Conservation (phyloP, 2,329 filamentous ascomycete genomes). For the Acephala macrosclerotiorum region DNA sequence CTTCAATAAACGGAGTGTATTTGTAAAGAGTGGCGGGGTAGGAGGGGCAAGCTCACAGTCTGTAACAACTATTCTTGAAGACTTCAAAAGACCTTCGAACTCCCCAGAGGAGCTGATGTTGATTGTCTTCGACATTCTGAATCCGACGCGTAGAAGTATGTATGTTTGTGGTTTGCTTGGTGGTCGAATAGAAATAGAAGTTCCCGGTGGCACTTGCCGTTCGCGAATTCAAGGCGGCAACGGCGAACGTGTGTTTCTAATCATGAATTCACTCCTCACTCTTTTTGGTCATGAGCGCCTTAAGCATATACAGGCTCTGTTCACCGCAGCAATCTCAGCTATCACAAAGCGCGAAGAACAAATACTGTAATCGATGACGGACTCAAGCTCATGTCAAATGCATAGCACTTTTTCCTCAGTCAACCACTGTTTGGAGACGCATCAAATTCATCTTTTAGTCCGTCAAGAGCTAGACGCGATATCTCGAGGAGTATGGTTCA, state of each 20-base stretch:
- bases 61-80: slow-evolving; percentile 81
- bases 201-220: slow-evolving; percentile 7
- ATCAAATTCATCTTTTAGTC: too few relatives aligned
- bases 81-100: slow-evolving; percentile 72
- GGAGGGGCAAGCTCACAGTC: slow-evolving; percentile 74
- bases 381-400: too few relatives aligned
- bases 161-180: slow-evolving; percentile 8
- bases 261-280: slow-evolving; percentile 2
- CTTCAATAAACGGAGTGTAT: slow-evolving; percentile 3
- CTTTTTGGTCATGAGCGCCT: background rate
- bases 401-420: too few relatives aligned
- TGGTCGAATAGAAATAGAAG: slow-evolving; percentile 7
- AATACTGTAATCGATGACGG: too few relatives aligned
- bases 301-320: too few relatives aligned
- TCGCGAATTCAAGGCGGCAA: slow-evolving; percentile 6
- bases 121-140: slow-evolving; percentile 46
- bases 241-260: background rate
- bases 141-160: background rate
- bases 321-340: too few relatives aligned
- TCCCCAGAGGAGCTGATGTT: slow-evolving; percentile 65
- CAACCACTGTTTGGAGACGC: too few relatives aligned
- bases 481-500: too few relatives aligned
- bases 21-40: slow-evolving; percentile 36
- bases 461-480: too few relatives aligned
- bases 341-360: too few relatives aligned